Evolutionary conservation across 352 stramenopile species (phyloP).

Genomic region (Phytophthora hibernalis): DNA sequence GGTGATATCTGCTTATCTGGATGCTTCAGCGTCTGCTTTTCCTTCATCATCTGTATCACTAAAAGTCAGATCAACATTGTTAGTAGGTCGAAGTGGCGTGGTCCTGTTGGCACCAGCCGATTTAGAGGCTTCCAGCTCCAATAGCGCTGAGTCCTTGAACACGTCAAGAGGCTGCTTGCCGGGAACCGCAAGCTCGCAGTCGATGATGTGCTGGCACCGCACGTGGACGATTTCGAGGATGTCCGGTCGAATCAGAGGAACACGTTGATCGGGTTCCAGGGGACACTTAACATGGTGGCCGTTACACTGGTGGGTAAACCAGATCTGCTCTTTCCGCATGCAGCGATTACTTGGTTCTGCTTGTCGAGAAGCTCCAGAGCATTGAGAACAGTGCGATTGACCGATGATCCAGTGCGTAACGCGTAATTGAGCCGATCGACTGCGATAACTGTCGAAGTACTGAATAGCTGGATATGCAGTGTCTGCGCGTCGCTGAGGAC

Average conservation of each 20-base stretch:
- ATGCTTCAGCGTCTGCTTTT: background rate
- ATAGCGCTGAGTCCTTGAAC: background rate
- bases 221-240: background rate
- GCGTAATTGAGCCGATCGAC: constrained; percentile 13
- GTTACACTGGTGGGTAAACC: background rate
- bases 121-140: background rate
- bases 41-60: constrained; percentile 7
- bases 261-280: background rate
- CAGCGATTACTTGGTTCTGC: constrained; percentile 2
- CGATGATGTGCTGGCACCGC: too few relatives aligned
- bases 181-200: too few relatives aligned
- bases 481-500: background rate
- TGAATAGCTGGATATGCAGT: background rate
- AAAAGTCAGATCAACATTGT: constrained; percentile 4
- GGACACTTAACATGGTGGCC: background rate
- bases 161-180: background rate
- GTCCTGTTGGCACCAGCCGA: background rate
- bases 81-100: background rate
- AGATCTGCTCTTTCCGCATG: too few relatives aligned
- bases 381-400: background rate
- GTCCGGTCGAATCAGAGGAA: background rate
- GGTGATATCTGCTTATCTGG: background rate
- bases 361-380: constrained; percentile 9
- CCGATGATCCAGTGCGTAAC: background rate
- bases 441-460: constrained; percentile 1